Evolutionary conservation across 129 eudicot species (phyloP).

Genomic region (Tanacetum coccineum): DNA sequence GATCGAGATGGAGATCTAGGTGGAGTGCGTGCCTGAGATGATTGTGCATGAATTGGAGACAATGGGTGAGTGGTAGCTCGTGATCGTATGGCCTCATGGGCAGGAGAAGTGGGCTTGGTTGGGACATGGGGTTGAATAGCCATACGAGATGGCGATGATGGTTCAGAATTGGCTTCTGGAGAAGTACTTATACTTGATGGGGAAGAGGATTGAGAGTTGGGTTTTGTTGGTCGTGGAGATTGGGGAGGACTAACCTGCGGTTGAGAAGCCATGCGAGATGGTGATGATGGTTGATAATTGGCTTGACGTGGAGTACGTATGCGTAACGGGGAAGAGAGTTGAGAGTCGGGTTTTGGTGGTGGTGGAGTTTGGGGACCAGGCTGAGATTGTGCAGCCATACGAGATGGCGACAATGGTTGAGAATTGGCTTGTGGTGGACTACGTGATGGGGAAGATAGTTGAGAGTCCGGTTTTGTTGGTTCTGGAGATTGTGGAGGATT

Average conservation of each 20-base stretch:
- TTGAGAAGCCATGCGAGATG: slow-evolving; percentile 23
- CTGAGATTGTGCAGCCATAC: slow-evolving; percentile 3
- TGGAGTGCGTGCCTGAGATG: slow-evolving; percentile 34
- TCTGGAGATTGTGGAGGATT: slow-evolving; percentile 30
- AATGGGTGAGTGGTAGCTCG: slow-evolving; percentile 18
- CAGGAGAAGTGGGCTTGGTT: slow-evolving; percentile 31
- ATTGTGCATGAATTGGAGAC: slow-evolving; percentile 30
- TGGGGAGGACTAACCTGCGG: slow-evolving; percentile 31
- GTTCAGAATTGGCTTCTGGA: slow-evolving; percentile 24
- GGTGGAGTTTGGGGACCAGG: slow-evolving; percentile 24
- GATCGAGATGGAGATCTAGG: slow-evolving; percentile 35
- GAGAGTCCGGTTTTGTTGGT: slow-evolving; percentile 31
- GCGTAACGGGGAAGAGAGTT: slow-evolving; percentile 19
- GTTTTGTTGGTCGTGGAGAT: slow-evolving; percentile 34
- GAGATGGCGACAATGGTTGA: slow-evolving; percentile 34
- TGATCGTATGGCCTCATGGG: slow-evolving; percentile 24
- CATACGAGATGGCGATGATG: slow-evolving; percentile 33
- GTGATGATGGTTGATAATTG: slow-evolving; percentile 31
- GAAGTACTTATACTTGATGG: neutral
- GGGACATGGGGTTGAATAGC: slow-evolving; percentile 19
- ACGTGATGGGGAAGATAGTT: slow-evolving; percentile 17
- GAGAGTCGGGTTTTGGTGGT: slow-evolving; percentile 34
- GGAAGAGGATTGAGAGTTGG: slow-evolving; percentile 30
- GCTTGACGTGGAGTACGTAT: slow-evolving; percentile 13
- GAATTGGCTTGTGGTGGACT: slow-evolving; percentile 22